phyloP scores from a whole-genome alignment of 2,329 filamentous ascomycete genomes.

The Furcasterigmium furcatum region DNA sequence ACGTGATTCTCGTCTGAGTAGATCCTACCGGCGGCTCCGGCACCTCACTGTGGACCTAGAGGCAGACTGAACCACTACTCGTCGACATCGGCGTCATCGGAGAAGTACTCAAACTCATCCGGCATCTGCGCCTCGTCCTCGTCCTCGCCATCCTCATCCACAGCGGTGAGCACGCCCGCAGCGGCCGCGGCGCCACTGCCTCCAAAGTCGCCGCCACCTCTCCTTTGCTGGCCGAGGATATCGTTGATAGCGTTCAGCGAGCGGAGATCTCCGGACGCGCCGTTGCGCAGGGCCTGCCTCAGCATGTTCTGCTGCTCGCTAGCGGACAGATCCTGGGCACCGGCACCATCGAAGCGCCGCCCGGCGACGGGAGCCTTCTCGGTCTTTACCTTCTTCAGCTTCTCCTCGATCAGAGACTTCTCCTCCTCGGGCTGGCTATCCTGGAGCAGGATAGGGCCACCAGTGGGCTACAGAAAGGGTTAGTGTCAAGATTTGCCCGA shows the following conservation, averaged over 20 bases:
- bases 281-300: slow-evolving; percentile 18
- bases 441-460: slow-evolving; percentile 86
- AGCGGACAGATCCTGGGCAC: slow-evolving; percentile 24
- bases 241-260: slow-evolving; percentile 39
- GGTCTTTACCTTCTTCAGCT: slow-evolving; percentile 75
- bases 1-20: not conserved
- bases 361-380: slow-evolving; percentile 58
- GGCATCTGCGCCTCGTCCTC: slow-evolving; percentile 70
- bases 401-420: slow-evolving; percentile 84
- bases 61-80: slow-evolving; percentile 14
- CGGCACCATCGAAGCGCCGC: slow-evolving; percentile 25
- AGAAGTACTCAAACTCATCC: slow-evolving; percentile 75
- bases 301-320: slow-evolving; percentile 22
- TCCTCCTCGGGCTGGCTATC: slow-evolving; percentile 77
- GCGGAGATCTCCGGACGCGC: slow-evolving; percentile 22
- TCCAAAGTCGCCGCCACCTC: slow-evolving; percentile 29
- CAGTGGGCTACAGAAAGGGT: slow-evolving; percentile 65
- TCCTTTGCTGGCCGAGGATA: slow-evolving; percentile 28
- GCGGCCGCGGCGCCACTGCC: slow-evolving; percentile 66
- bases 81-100: slow-evolving; percentile 59
- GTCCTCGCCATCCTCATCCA: slow-evolving; percentile 79
- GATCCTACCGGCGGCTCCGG: not conserved
- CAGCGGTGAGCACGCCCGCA: slow-evolving; percentile 77
- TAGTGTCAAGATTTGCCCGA: not conserved
- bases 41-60: not conserved